Evolutionary conservation across 2,329 filamentous ascomycete species (phyloP), one percentile per base, ranked within the genome.

Genomic region (Rasamsonia emersonii): DNA sequence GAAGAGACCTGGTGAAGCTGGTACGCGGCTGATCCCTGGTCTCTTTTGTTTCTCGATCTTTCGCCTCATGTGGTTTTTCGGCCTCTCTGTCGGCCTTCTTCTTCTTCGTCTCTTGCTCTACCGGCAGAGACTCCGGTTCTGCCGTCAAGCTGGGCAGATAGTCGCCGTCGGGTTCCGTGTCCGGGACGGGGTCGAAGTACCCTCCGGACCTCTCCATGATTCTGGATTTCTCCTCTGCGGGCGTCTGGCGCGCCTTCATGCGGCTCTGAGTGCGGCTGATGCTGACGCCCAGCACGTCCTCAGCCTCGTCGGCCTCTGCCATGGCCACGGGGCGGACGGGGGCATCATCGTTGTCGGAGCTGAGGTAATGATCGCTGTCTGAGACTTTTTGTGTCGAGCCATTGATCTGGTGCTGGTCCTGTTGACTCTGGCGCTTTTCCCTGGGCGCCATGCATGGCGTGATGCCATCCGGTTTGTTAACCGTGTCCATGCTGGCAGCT

Each of bases 151-250:
- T 42, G 7, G 44, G 38, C 4, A 45, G 38, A 39, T 53, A 56
- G 5, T 56, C 42, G 16, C 45, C 53, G 33, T 52, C 49, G 25
- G 37, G 49, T 36, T 46, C 36, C 8, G 47, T 41, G 30, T 63
- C 54, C 31, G 56, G 58, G 23, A 57, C 49, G 3, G 37, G 24
- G 3, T 61, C 58, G 38, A 75, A 74, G 42, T 71, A 67, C 10
- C 53, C 62, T 3, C 64, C 65, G 18, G 58, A 57, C 13, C 62
- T 56, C 38, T 73, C 69, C 43, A 79, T 54, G 2, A 66, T 67
- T 2, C 70, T 68, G n/a, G 61, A 67, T 49, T 77, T 78, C 47
- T 77, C 74, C 13, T 67, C 67, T 7, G 69, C 70, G 1, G 74
- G 73, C 4, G 73, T 77, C 24, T 63, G 61, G 7, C 72, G 67